phyloP scores from a whole-genome alignment of 2,329 filamentous ascomycete species.

The Cyphellophora europaea region DNA sequence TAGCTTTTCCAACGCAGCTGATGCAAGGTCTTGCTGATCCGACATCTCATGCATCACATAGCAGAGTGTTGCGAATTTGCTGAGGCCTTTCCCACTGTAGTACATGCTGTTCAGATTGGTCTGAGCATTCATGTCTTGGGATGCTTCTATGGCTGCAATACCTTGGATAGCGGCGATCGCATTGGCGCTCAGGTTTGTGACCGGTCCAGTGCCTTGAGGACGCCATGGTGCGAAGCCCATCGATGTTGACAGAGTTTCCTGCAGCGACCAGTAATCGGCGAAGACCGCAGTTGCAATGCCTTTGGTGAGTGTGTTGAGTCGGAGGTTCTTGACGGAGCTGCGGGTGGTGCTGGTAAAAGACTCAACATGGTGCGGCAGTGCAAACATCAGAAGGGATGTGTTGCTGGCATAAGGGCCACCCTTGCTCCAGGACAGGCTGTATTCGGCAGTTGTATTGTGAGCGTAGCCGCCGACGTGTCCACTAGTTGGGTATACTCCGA shows the following conservation, averaged over 20 bases:
- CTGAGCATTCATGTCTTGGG: slow-evolving; percentile 64
- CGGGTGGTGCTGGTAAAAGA: slow-evolving; percentile 57
- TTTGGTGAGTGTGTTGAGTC: slow-evolving; percentile 75
- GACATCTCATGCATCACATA: slow-evolving; percentile 58
- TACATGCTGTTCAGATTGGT: slow-evolving; percentile 81
- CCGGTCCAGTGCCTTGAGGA: slow-evolving; percentile 31
- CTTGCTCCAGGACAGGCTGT: slow-evolving; percentile 66
- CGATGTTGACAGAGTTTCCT: slow-evolving; percentile 61
- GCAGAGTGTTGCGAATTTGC: slow-evolving; percentile 64
- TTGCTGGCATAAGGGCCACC: slow-evolving; percentile 50
- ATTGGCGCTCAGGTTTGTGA: slow-evolving; percentile 29
- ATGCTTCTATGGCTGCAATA: slow-evolving; percentile 62
- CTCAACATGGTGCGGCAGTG: slow-evolving; percentile 73
- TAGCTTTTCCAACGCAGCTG: slow-evolving; percentile 50
- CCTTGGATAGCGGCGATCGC: slow-evolving; percentile 51
- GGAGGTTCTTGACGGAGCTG: slow-evolving; percentile 42
- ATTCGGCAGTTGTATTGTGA: slow-evolving; percentile 53
- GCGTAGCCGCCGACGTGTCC: slow-evolving; percentile 56
- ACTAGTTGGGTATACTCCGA: slow-evolving; percentile 63
- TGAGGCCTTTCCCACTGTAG: slow-evolving; percentile 76
- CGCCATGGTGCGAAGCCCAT: slow-evolving; percentile 78
- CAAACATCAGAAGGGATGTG: slow-evolving; percentile 66
- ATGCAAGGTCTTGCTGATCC: slow-evolving; percentile 47
- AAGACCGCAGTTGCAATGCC: slow-evolving; percentile 65
- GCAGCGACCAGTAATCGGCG: slow-evolving; percentile 67